phyloP scores from a whole-genome alignment of 495 filamentous ascomycete species.

The Evansstolkia leycettana region DNA sequence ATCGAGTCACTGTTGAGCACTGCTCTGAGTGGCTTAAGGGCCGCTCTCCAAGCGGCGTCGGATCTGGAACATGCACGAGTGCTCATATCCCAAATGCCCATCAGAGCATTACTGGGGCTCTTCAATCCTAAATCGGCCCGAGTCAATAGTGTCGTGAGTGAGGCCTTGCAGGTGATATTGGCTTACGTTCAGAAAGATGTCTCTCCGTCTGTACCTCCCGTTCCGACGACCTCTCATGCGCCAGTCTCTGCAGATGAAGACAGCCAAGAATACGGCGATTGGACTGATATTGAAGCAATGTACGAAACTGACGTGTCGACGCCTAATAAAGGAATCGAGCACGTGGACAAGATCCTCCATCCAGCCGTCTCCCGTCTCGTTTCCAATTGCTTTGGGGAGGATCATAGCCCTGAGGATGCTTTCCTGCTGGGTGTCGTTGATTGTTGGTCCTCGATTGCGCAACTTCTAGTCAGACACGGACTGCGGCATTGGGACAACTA shows the following conservation, averaged over 20 bases:
- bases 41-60: constrained; percentile 30
- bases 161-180: constrained; percentile 24
- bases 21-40: constrained; percentile 38
- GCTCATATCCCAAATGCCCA: constrained; percentile 23
- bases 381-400: constrained; percentile 59
- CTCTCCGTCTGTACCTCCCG: constrained; percentile 4
- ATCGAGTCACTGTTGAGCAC: constrained; percentile 46
- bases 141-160: constrained; percentile 23
- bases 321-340: constrained; percentile 14
- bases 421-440: constrained; percentile 42
- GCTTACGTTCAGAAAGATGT: constrained; percentile 25
- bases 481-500: constrained; percentile 45
- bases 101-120: constrained; percentile 22
- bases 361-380: constrained; percentile 43
- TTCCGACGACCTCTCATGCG: not conserved
- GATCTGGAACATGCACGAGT: constrained; percentile 22
- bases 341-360: constrained; percentile 34
- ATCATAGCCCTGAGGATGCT: constrained; percentile 42
- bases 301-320: constrained; percentile 21
- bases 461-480: constrained; percentile 31
- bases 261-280: constrained; percentile 67
- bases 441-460: constrained; percentile 48
- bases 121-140: constrained; percentile 25
- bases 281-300: constrained; percentile 41
- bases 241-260: constrained; percentile 38